Base-by-base conservation (phyloP, 2,329 filamentous ascomycete genomes). In the Monosporascus ibericus region DNA sequence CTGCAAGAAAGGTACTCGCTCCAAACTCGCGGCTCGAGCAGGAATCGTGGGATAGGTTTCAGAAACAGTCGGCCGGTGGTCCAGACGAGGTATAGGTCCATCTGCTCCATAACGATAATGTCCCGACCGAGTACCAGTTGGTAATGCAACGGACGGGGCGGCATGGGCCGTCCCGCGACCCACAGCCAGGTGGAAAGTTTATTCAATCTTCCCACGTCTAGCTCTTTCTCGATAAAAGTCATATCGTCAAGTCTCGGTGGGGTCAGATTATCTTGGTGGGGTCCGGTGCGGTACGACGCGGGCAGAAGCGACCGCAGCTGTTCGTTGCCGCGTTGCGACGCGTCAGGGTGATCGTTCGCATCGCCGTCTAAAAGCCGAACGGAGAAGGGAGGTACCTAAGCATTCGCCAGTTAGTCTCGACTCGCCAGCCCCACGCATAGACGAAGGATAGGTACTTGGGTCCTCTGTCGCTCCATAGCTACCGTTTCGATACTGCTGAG, bases 1-100 rank as follows among this genome's bases (percentile, higher is more conserved):
- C 84, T 65, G 85, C 87, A 71, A 88, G 88, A 11, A 85, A 61
- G 52, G 38, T 60, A 36, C 5, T 49, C 25, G 11, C 40, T 36
- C 60, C 59, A 62, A 44, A 63, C 60, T 6, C 15, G 6, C 8
- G 54, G 54, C n/a, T 60, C 53, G 2, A 68, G 57, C 1, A 70
- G 57, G 47, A 58, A 70, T 6, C 55, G 52, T 2, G 69, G 68
- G n/a, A 66, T 42, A 0, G 62, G 64, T 53, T 66, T 64, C 37
- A 65, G 38, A 48, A 58, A 62, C 24, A 67, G 59, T n/a, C 55
- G 53, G 17, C 52, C 51, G 25, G 47, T 53, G 34, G 47, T 44
- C 60, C 59, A 65, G 24, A 66, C 56, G 14, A 67, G 49, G 53
- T 66, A 60, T 42, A 62, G 25, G 49, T 65, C 58, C 38, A 59